Evolutionary conservation across 352 stramenopile genomes (phyloP).

Genomic region (Bremia lactucae): DNA sequence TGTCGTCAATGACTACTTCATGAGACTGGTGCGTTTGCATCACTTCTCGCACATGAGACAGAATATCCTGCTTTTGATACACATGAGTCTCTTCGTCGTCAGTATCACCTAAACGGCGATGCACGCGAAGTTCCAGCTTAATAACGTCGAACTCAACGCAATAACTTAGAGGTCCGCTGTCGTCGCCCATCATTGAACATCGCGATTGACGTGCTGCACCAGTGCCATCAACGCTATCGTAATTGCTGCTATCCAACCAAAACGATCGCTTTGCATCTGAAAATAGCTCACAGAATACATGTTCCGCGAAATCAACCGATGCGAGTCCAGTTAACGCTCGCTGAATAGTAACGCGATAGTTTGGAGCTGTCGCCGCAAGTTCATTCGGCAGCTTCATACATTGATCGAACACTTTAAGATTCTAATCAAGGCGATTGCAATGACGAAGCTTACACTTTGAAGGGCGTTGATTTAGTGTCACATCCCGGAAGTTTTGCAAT

Average conservation of each 20-base stretch:
- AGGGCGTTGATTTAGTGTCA: slow-evolving; percentile 28
- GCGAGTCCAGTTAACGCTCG: slow-evolving; percentile 24
- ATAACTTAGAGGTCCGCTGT: slow-evolving; percentile 40
- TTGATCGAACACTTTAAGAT: neutral
- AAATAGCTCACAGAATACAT: slow-evolving; percentile 51
- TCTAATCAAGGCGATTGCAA: slow-evolving; percentile 19
- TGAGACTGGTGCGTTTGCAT: slow-evolving; percentile 28
- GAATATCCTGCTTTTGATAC: slow-evolving; percentile 15
- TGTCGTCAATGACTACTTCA: slow-evolving; percentile 14
- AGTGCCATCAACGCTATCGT: slow-evolving; percentile 18
- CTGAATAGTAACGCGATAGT: slow-evolving; percentile 27
- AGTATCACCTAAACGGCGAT: slow-evolving; percentile 6
- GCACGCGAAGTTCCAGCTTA: slow-evolving; percentile 38
- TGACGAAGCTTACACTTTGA: slow-evolving; percentile 48
- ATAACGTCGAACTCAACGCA: slow-evolving; percentile 54
- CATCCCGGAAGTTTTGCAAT: slow-evolving; percentile 83
- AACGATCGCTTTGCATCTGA: slow-evolving; percentile 38
- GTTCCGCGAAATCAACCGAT: slow-evolving; percentile 49
- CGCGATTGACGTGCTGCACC: slow-evolving; percentile 17
- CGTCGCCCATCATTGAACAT: slow-evolving; percentile 75
- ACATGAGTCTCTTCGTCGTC: slow-evolving; percentile 15
- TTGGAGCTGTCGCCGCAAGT: neutral
- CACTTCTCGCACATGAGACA: slow-evolving; percentile 30
- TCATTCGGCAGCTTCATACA: neutral
- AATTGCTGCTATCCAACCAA: slow-evolving; percentile 80